Evolutionary conservation across 179 eudicot genomes (phyloP).

Genomic region (Sideroxylon spinosum): DNA sequence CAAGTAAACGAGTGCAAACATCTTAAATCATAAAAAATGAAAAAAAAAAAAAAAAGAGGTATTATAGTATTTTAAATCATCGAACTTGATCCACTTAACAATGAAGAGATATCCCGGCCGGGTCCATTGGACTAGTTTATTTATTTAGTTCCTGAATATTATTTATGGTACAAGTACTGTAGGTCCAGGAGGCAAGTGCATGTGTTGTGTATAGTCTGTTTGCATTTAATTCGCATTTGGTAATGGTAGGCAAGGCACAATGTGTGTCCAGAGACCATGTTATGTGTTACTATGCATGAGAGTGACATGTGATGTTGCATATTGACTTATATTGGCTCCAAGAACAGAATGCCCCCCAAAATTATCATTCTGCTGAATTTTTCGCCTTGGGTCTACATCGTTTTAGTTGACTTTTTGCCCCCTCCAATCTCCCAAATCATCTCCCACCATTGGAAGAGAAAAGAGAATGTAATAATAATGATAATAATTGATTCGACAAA

Average conservation of each 20-base stretch:
- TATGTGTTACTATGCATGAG: not conserved
- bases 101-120: too few relatives aligned
- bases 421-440: not conserved
- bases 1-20: too few relatives aligned
- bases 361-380: not conserved
- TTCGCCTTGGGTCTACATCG: conserved; percentile 6
- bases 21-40: too few relatives aligned
- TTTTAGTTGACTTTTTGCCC: conserved; percentile 1
- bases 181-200: conserved; percentile 25
- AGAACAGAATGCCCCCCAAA: conserved; percentile 7
- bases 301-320: conserved; percentile 22
- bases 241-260: conserved; percentile 26
- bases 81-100: too few relatives aligned
- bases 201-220: conserved; percentile 18
- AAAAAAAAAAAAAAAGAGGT: too few relatives aligned
- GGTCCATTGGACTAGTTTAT: too few relatives aligned
- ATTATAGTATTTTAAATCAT: too few relatives aligned
- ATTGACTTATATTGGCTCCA: not conserved
- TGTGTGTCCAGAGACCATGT: conserved; percentile 16
- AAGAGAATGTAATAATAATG: too few relatives aligned
- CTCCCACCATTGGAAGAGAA: too few relatives aligned
- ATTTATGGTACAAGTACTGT: too few relatives aligned
- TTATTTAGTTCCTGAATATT: too few relatives aligned
- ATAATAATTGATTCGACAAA: too few relatives aligned
- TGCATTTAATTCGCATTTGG: conserved; percentile 15